Base-by-base conservation (phyloP, 1,284 basidiomycete species). In the Sporisorium exsertum region DNA sequence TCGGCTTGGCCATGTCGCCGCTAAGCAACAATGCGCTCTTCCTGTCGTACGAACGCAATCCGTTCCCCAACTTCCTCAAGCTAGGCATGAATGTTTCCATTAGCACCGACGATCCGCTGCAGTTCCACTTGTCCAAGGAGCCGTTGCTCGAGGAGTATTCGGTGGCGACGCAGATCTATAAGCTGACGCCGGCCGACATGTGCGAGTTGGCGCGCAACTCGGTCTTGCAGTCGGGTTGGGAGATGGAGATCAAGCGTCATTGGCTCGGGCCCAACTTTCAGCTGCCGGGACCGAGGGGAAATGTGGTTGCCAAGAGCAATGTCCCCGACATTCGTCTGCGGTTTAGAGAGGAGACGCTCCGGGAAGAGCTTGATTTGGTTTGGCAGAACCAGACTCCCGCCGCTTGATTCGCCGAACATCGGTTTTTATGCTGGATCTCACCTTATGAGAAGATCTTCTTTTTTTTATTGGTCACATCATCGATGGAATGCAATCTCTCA, bases 1-100 rank as follows among this genome's bases (percentile, higher is more conserved):
- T 83, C 53, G 81, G 81, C 6, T 50, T 99, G 20, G 96, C 97
- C 7, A 99, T 99, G 97, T 95, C 93, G 81, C 97, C 97, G 0
- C 87, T 99, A 47, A 95, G 93, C 86, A 99, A 99, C 87, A 99
- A 99, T 80, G 95, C 97, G 1, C 88, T 99, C 45, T 99, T 99
- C 88, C 88, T 99, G 81, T 93, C 93, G 6, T 99, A 98, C 84
- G 97, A 99, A 87, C 89, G 97, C 54, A 99, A 99, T 84, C 97
- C 97, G 0, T 90, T 99, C 68, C 95, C 95, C 8, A 93, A 95
- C 81, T 99, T 97, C 87, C 97, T 99, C 90, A 93, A 94, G 84
- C 91, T 92, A 0, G 97, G 97, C 24, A 88, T 99, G 82, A 98
- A 99, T 84, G 95, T 99, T 64, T 95, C 94, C 83, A 88, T 99